phyloP scores from a whole-genome alignment of 257 asterid species.

The Primulina tabacum region DNA sequence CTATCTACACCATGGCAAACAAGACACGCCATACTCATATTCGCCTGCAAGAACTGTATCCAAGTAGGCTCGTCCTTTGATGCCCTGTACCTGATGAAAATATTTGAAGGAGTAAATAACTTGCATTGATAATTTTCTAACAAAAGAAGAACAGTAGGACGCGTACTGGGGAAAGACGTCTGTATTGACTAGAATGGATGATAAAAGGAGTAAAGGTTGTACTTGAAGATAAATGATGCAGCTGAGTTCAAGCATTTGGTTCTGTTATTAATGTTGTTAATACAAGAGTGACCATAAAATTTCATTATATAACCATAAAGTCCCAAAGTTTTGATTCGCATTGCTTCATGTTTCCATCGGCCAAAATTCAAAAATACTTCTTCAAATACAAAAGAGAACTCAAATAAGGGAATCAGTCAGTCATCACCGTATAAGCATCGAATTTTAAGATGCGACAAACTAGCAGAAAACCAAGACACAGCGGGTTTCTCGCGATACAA shows the following conservation, averaged over 20 bases:
- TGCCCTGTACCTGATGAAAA: background rate
- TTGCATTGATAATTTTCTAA: no score
- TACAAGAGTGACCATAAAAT: background rate
- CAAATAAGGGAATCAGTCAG: no score
- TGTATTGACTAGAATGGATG: background rate
- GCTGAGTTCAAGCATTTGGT: background rate
- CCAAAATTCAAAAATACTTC: background rate
- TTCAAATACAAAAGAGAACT: background rate
- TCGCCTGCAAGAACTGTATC: slow-evolving; percentile 9
- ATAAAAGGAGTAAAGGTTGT: background rate
- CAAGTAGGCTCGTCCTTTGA: background rate
- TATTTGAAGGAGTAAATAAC: no score
- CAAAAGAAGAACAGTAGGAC: background rate
- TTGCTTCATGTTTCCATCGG: background rate
- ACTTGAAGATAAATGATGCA: background rate
- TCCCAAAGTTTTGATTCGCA: background rate
- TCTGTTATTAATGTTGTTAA: background rate
- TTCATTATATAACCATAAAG: background rate
- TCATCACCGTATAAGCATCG: background rate
- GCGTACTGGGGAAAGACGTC: background rate
- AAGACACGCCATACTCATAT: slow-evolving; percentile 88
- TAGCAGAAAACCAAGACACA: slow-evolving; percentile 4
- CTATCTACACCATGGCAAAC: slow-evolving; percentile 91
- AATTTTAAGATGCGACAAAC: no score
- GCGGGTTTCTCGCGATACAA: background rate